Base-by-base conservation (phyloP, 768 basidiomycete species). In the Ramaria sp. region DNA sequence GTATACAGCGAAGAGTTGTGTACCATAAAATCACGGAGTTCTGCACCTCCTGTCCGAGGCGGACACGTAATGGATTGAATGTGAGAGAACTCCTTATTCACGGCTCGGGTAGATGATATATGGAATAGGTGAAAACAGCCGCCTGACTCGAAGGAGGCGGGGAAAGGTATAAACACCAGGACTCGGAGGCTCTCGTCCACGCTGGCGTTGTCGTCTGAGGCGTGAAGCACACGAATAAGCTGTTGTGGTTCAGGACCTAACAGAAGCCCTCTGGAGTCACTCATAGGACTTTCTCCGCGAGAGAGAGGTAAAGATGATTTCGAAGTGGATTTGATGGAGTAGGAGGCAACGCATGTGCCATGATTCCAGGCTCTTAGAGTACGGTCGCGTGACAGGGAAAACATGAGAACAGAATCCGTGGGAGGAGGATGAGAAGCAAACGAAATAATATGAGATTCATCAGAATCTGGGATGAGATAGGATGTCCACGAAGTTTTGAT, bases 321-420 rank as follows among this genome's bases (percentile, higher is more conserved):
- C 43, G 18, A 16, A 5, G 27, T 20, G 5, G 27, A 28, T 48
- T 25, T 55, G 41, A 55, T 37, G 22, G 42, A 15, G 27, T 55
- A 55, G 7, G 53, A 55, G 13, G 53, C 42, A 12, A 55, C 45
- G 28, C 53, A 55, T 43, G 53, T 55, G n/a, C 43, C 43, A 45
- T 30, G 75, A 59, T 86, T 85, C 93, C 93, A 97, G 41, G 88
- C 72, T 37, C 91, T 78, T 39, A 98, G 72, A 32, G 82, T 84
- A 52, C 86, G 78, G 70, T 96, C 91, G 52, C 91, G 76, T 8
- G 93, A 92, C 39, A 98, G 75, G 1, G 91, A 84, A 79, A 89
- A 95, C 20, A 85, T 71, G 61, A 87, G 75, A 34, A 74, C 77
- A 55, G 86, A 73, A 63, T 87, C 85, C 13, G 83, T 85, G 16